Evolutionary conservation across 179 eudicot species (phyloP).

Genomic region (Amaranthus tricolor): DNA sequence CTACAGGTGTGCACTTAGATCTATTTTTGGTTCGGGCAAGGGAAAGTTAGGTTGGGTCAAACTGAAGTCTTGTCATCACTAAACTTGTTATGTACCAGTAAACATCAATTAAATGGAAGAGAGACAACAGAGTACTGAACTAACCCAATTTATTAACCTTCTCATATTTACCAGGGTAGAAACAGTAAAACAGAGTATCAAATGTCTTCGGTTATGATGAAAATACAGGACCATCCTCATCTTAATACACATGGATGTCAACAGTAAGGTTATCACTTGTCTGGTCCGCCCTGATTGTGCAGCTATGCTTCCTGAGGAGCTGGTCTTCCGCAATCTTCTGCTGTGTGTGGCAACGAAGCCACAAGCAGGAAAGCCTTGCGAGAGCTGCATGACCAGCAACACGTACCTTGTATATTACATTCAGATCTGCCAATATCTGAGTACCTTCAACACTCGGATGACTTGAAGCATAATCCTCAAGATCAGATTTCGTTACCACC

Average conservation of each 20-base stretch:
- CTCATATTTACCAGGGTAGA: conserved; percentile 29
- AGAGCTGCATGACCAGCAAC: conserved; percentile 65
- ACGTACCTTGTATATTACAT: conserved; percentile 49
- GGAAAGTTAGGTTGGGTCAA: no score
- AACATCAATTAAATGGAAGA: conserved; percentile 15
- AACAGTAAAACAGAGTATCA: conserved; percentile 16
- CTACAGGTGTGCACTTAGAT: no score
- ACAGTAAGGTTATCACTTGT: conserved; percentile 44
- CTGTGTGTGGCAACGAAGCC: conserved; percentile 53
- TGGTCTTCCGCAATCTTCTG: conserved; percentile 45
- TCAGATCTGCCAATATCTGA: conserved; percentile 43
- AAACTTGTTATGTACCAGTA: no score
- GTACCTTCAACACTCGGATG: conserved; percentile 24
- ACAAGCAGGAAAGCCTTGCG: conserved; percentile 60
- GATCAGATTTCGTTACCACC: conserved; percentile 56
- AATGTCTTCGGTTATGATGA: conserved; percentile 22
- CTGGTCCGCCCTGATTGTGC: conserved; percentile 40
- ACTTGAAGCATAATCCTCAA: conserved; percentile 55
- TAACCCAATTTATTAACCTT: conserved; percentile 26
- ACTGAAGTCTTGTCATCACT: no score
- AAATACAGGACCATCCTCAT: conserved; percentile 21
- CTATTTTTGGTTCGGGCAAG: no score
- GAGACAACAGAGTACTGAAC: conserved; percentile 4
- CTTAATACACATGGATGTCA: conserved; percentile 60
- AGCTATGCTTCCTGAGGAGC: conserved; percentile 32